phyloP scores from a whole-genome alignment of 169 alveolate genomes.

The Toxoplasma gondii region DNA sequence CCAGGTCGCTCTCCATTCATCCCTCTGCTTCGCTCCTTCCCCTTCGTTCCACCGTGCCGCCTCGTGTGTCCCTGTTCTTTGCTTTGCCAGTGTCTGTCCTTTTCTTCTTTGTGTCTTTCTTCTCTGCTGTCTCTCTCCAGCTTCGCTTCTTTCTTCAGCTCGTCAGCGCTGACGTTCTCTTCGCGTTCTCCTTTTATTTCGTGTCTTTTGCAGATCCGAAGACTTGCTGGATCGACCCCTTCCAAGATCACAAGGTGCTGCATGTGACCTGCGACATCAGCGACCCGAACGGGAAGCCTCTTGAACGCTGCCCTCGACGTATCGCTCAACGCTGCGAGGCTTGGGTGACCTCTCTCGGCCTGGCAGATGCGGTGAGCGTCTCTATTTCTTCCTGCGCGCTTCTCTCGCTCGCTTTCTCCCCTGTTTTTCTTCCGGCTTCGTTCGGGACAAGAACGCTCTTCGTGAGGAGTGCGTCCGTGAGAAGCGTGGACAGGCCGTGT shows the following conservation, averaged over 20 bases:
- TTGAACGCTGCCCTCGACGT: conserved; percentile 72
- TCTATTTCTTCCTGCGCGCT: not conserved
- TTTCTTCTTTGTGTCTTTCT: no score
- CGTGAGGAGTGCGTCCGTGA: not conserved
- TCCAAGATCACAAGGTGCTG: conserved; percentile 65
- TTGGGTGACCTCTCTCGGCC: conserved; percentile 17
- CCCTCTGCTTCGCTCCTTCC: no score
- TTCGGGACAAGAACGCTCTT: not conserved
- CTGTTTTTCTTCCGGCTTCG: not conserved
- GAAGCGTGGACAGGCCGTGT: not conserved
- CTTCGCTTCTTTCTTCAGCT: no score
- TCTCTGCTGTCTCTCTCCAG: no score
- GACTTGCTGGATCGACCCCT: conserved; percentile 74
- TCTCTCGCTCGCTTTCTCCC: not conserved
- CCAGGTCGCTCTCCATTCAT: no score
- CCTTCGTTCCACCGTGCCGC: no score
- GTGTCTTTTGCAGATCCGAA: conserved; percentile 40
- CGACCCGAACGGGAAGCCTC: conserved; percentile 67
- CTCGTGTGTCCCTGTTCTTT: no score
- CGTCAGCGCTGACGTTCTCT: no score
- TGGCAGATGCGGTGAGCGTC: conserved; percentile 28
- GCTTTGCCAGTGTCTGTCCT: no score
- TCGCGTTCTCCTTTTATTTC: no score
- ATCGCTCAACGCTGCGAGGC: conserved; percentile 57
- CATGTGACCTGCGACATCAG: conserved; percentile 72